A percentile compares a stretch with the other conserved stretches of the same genome.
Conservation (phyloP, 441 rosid species). For the Euphorbia corollata region DNA sequence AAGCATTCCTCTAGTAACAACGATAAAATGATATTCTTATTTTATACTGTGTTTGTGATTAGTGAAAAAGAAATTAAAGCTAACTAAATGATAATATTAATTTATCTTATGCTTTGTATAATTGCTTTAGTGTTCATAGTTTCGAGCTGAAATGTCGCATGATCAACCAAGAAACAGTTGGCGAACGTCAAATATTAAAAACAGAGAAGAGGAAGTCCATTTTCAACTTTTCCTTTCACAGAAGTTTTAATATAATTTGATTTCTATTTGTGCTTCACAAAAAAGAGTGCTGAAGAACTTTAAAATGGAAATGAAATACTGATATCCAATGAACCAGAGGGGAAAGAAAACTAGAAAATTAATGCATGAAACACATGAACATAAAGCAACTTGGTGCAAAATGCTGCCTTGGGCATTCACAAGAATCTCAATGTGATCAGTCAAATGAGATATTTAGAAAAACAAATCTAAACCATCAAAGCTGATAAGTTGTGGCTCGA, state of each 20-base stretch:
- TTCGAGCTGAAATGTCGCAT: too few species aligned
- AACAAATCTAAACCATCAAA: conserved; percentile 2
- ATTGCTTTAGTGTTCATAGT: too few species aligned
- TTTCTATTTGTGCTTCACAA: too few species aligned
- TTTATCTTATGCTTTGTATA: neutral
- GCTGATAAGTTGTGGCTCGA: neutral
- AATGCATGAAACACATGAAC: neutral
- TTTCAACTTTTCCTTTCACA: too few species aligned
- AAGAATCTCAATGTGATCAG: conserved; percentile 2
- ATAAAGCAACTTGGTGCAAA: neutral
- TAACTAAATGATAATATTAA: neutral
- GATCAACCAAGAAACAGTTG: too few species aligned
- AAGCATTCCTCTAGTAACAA: neutral
- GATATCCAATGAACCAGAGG: too few species aligned
- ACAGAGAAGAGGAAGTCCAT: too few species aligned
- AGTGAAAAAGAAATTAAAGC: neutral
- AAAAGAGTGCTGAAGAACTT: too few species aligned
- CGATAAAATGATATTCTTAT: neutral
- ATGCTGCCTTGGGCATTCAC: conserved; percentile 1
- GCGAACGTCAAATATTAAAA: too few species aligned
- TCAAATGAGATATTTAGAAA: neutral
- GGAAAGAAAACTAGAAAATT: neutral
- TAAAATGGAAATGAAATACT: too few species aligned
- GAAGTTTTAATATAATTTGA: too few species aligned
- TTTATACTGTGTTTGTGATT: neutral